Evolutionary conservation across 2,329 filamentous ascomycete genomes (phyloP).

Genomic region (Arachnomyces sp.): DNA sequence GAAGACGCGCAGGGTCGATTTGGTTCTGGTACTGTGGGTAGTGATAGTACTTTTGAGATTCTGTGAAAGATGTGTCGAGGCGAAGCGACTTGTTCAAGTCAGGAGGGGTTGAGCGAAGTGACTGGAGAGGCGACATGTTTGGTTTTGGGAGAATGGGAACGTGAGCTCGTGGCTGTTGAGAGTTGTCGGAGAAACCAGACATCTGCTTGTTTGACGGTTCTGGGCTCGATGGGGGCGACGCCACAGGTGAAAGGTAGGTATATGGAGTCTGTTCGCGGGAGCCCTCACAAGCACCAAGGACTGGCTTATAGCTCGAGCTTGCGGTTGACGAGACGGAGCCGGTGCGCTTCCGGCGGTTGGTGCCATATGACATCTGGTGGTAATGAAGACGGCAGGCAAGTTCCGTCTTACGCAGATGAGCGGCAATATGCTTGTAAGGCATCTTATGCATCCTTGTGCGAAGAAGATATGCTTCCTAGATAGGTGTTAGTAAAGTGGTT

Average conservation of each 20-base stretch:
- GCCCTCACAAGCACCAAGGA: constrained; percentile 22
- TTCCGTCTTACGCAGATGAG: constrained; percentile 80
- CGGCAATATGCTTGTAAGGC: constrained; percentile 84
- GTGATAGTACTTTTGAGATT: constrained; percentile 27
- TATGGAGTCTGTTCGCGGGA: constrained; percentile 22
- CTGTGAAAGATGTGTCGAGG: constrained; percentile 48
- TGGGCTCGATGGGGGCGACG: constrained; percentile 23
- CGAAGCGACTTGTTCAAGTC: constrained; percentile 33
- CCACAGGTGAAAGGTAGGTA: constrained; percentile 44
- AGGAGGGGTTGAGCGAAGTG: constrained; percentile 23
- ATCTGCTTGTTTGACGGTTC: constrained; percentile 7
- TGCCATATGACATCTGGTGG: constrained; percentile 76
- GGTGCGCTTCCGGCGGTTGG: constrained; percentile 69
- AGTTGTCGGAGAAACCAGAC: constrained; percentile 6
- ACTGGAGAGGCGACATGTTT: constrained; percentile 36
- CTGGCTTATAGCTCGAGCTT: constrained; percentile 34
- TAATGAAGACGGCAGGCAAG: constrained; percentile 81
- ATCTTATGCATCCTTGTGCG: constrained; percentile 80
- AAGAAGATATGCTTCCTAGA: constrained; percentile 71
- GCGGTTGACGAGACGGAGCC: constrained; percentile 59
- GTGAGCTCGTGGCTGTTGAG: constrained; percentile 18
- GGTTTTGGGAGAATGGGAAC: constrained; percentile 26
- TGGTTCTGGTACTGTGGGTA: constrained; percentile 27
- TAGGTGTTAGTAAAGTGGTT: not conserved
- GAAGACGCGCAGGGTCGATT: constrained; percentile 60